Evolutionary conservation across 352 stramenopile genomes (phyloP), one percentile per base, ranked within the genome.

Genomic region (Salisapilia sapeloensis): DNA sequence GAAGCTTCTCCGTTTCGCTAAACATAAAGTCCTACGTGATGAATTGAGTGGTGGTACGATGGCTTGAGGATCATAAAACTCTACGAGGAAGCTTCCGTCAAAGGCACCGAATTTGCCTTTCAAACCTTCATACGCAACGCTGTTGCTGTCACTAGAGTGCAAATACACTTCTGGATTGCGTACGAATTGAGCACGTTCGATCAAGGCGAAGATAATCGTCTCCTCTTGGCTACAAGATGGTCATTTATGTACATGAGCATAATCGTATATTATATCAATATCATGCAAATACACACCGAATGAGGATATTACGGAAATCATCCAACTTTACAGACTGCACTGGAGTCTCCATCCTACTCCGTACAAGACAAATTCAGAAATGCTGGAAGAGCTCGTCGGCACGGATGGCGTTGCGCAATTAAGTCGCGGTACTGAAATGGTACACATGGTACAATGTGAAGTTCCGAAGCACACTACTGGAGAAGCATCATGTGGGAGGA

Each of bases 141-240:
- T 84, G 25, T 58, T 62, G 25, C 65, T 86, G 42, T 83, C 62
- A 43, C 63, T 87, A 42, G 84, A 83, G 42, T 77, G 76, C 38
- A 93, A 47, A 64, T 99, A 99, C 21, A 98, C 91, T 29, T 86
- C 72, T 1, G 44, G 34, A 60, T 98, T 99, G 30, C 62, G 65
- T n/a, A 86, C 58, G 56, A 97, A 99, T 53, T 98, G 92, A 11
- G 93, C 76, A 35, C 95, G 74, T 58, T 99, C 95, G 49, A 99
- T 99, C 13, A 99, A 51, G n/a, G 93, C 90, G 54, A 99, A 99
- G 58, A 99, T 99, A 50, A 99, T 98, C 1, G 94, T 98, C 64
- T 99, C 95, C 55, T 99, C 87, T 49, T 93, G 79, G 15, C 71
- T 81, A 44, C 14, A 17, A 14, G 28, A 31, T 38, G 14, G 17